Percentiles rank a stretch among this genome's conserved stretches.
Evolutionary conservation across 2,329 filamentous ascomycete species (phyloP).

Genomic region (Neonectria sp.): DNA sequence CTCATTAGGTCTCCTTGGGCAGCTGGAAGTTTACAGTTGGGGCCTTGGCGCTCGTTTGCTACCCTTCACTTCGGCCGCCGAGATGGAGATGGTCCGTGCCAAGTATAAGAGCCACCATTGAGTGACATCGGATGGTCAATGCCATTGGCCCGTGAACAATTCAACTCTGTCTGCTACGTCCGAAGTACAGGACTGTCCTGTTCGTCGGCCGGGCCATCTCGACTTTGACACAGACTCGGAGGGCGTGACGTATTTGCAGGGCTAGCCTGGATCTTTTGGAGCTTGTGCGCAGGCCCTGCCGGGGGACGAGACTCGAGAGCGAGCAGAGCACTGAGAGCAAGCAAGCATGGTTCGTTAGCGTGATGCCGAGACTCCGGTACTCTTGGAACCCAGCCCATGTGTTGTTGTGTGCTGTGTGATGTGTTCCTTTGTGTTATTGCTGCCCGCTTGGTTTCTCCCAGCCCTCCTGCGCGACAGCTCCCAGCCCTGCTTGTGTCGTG

Average conservation of each 20-base stretch:
- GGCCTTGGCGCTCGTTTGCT: conserved; percentile 14
- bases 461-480: conserved; percentile 12
- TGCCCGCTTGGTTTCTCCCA: conserved; percentile 3
- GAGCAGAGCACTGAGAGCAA: conserved; percentile 15
- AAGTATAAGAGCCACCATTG: conserved; percentile 37
- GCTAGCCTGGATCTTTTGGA: conserved; percentile 13
- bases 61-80: conserved; percentile 17
- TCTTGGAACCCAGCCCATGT: conserved; percentile 22
- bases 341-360: conserved; percentile 25
- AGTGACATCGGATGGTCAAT: conserved; percentile 36
- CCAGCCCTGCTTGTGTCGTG: conserved; percentile 7
- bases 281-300: conserved; percentile 27
- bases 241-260: conserved; percentile 28
- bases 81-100: conserved; percentile 39
- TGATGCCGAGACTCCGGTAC: conserved; percentile 29
- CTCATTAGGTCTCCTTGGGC: conserved; percentile 8
- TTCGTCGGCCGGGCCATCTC: conserved; percentile 27
- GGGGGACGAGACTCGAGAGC: conserved; percentile 13
- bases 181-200: conserved; percentile 32
- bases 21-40: conserved; percentile 25
- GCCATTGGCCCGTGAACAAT: conserved; percentile 40
- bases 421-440: conserved; percentile 3
- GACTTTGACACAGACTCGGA: conserved; percentile 17
- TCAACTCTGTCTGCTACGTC: conserved; percentile 25
- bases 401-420: background rate